Evolutionary conservation across 2,329 filamentous ascomycete genomes (phyloP).

Genomic region (Paramyrothecium sp.): DNA sequence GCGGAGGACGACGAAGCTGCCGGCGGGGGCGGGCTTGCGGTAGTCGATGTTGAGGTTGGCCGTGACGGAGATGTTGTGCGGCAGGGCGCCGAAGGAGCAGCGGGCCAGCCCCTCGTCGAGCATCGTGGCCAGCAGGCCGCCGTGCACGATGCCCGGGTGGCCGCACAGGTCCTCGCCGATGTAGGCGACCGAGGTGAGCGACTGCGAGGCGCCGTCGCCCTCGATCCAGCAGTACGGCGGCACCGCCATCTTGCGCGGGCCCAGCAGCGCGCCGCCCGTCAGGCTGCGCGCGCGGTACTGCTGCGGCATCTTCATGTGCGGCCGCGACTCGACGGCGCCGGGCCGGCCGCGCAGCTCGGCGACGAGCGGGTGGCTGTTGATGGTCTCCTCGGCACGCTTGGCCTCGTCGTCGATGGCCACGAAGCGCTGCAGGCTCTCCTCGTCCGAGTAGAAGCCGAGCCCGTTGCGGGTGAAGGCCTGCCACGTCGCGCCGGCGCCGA

Average conservation of each 20-base stretch:
- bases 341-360: slow-evolving; percentile 64
- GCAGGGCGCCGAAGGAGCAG: slow-evolving; percentile 84
- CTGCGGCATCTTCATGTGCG: slow-evolving; percentile 81
- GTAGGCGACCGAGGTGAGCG: slow-evolving; percentile 70
- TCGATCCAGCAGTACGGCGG: slow-evolving; percentile 79
- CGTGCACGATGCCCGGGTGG: slow-evolving; percentile 87
- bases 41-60: slow-evolving; percentile 85
- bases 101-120: slow-evolving; percentile 86
- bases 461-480: slow-evolving; percentile 30
- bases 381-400: slow-evolving; percentile 66
- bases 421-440: slow-evolving; percentile 70
- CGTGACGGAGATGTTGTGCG: slow-evolving; percentile 82
- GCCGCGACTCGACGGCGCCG: slow-evolving; percentile 72
- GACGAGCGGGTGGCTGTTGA: slow-evolving; percentile 74
- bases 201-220: slow-evolving; percentile 63
- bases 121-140: slow-evolving; percentile 86
- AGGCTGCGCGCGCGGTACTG: slow-evolving; percentile 71
- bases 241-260: slow-evolving; percentile 72
- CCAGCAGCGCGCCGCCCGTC: slow-evolving; percentile 76
- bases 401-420: slow-evolving; percentile 51
- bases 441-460: slow-evolving; percentile 52
- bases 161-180: slow-evolving; percentile 81
- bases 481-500: slow-evolving; percentile 34
- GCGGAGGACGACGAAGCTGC: slow-evolving; percentile 72
- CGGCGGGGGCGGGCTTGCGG: slow-evolving; percentile 73